Evolutionary conservation across 2,329 filamentous ascomycete species (phyloP), one percentile per base, ranked within the genome.

Genomic region (Acrocalymma vagum): DNA sequence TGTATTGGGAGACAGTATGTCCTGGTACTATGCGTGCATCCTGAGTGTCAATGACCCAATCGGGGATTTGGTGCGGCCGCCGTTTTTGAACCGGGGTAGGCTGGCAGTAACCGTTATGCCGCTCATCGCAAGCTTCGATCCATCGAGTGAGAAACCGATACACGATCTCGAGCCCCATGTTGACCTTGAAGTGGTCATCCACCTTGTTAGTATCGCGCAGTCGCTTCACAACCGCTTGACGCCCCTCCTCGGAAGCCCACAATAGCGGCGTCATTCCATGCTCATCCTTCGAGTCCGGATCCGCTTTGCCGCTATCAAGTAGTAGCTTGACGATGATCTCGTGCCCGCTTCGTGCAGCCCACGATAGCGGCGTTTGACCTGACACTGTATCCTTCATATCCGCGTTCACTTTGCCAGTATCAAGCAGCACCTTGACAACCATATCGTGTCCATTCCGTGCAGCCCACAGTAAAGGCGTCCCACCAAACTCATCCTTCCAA

Each of bases 381-480:
- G 29, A 31, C 15, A 26, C 22, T 38, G 37, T 32, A 26, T 49
- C 45, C 22, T 42, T 38, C 20, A 30, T 36, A 27, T 48, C n/a
- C 9, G 32, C 22, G n/a, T 52, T 31, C 10, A 46, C 38, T 16
- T 39, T 41, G 31, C 38, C 37, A 22, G 22, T 38, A 18, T 28
- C 39, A 21, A 53, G 42, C 29, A 49, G 36, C 24, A 47, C 21
- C 29, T 42, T 27, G 8, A 47, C 35, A 4, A 42, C 24, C 6
- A 23, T 25, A 14, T 42, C 31, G 23, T 42, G 5, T 8, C 38
- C 38, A 9, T 20, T 18, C 25, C 17, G 5, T 15, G 38, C 38
- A 11, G 39, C 39, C 33, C 28, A 32, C 38, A 25, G 14, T 18
- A 40, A 23, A 13, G 29, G 37, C 21, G 37, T 40, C 24, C 13